phyloP scores from a whole-genome alignment of 176 grass and related monocot species.

The Oryza brachyantha region DNA sequence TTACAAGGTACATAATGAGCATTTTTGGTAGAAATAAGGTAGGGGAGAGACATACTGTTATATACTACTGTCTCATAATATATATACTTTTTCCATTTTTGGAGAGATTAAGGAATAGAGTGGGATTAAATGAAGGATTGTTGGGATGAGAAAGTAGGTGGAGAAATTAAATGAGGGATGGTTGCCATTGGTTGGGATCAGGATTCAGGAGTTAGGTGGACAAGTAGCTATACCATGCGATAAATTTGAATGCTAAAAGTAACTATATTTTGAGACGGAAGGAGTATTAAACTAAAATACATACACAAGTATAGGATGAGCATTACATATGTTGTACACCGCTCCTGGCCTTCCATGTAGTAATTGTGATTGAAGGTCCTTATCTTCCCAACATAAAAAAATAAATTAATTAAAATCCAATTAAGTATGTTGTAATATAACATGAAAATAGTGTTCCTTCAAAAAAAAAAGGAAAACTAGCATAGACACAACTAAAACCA shows the following conservation, averaged over 20 bases:
- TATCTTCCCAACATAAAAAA: constrained; percentile 38
- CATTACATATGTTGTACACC: constrained; percentile 68
- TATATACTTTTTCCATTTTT: too few species aligned
- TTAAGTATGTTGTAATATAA: constrained; percentile 6
- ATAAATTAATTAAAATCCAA: not conserved
- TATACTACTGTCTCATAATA: too few species aligned
- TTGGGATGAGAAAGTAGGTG: too few species aligned
- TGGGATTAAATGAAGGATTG: too few species aligned
- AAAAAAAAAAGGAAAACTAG: not conserved
- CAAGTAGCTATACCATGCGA: too few species aligned
- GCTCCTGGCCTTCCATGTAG: constrained; percentile 30
- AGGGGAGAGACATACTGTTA: not conserved
- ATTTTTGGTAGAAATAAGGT: not conserved
- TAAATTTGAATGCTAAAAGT: too few species aligned
- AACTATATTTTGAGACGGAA: too few species aligned
- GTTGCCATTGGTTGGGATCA: too few species aligned
- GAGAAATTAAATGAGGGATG: too few species aligned
- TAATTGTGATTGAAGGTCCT: constrained; percentile 63
- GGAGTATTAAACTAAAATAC: not conserved
- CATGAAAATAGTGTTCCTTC: not conserved
- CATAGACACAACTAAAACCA: not conserved
- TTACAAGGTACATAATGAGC: constrained; percentile 15
- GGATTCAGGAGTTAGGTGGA: too few species aligned
- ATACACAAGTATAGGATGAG: not conserved
- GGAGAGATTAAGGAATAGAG: too few species aligned